phyloP scores from a whole-genome alignment of 2,329 filamentous ascomycete genomes.

The Lithohypha guttulata region DNA sequence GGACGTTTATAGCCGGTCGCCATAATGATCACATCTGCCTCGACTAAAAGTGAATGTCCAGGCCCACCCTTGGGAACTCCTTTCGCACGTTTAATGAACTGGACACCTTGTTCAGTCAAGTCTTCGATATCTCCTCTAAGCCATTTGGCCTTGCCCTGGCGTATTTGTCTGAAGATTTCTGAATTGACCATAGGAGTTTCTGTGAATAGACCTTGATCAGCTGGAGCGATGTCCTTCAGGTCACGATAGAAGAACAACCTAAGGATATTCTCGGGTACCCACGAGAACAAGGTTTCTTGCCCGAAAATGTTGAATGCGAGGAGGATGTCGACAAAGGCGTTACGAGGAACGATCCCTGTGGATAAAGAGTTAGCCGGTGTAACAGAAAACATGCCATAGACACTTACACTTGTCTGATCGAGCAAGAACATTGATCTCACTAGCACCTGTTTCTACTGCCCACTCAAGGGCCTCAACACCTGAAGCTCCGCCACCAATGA shows the following conservation, averaged over 20 bases:
- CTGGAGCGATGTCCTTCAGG: conserved; percentile 60
- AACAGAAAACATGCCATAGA: no score
- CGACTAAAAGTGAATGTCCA: conserved; percentile 53
- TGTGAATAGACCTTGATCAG: conserved; percentile 61
- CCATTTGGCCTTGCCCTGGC: conserved; percentile 63
- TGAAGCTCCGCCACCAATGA: conserved; percentile 70
- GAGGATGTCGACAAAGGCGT: conserved; percentile 61
- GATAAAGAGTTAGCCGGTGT: no score
- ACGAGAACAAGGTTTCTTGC: conserved; percentile 62
- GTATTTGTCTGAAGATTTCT: conserved; percentile 65
- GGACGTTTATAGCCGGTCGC: conserved; percentile 74
- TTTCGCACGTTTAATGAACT: conserved; percentile 59
- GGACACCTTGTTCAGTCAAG: conserved; percentile 53
- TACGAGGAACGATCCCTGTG: conserved; percentile 79
- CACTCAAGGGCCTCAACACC: conserved; percentile 78
- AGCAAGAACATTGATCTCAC: conserved; percentile 60
- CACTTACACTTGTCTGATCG: conserved; percentile 65
- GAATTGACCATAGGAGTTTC: conserved; percentile 83
- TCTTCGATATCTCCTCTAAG: conserved; percentile 66
- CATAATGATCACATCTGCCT: conserved; percentile 69
- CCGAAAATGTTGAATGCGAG: conserved; percentile 71
- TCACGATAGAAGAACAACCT: conserved; percentile 75
- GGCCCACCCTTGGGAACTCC: conserved; percentile 68
- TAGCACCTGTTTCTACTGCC: conserved; percentile 54
- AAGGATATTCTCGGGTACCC: conserved; percentile 66